Evolutionary conservation across 257 asterid genomes (phyloP).

Genomic region (Solanum appendiculatum): DNA sequence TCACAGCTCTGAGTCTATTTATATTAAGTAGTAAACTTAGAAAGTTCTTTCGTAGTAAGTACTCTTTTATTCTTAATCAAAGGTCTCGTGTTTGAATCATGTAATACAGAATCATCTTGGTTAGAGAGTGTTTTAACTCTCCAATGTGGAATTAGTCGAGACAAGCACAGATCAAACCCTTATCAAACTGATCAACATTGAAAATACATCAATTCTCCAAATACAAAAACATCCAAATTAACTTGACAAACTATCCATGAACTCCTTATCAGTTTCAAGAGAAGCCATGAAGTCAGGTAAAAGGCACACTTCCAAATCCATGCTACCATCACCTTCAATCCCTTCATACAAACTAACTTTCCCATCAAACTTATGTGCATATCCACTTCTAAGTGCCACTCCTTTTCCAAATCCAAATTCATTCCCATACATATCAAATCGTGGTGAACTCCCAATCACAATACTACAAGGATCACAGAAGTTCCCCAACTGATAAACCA

Average conservation of each 20-base stretch:
- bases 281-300: slow-evolving; percentile 9
- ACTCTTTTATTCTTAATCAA: background rate
- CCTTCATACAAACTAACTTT: slow-evolving; percentile 12
- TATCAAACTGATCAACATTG: background rate
- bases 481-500: background rate
- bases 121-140: background rate
- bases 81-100: no score
- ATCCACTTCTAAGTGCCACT: slow-evolving; percentile 21
- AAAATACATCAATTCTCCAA: background rate
- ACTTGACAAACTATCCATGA: background rate
- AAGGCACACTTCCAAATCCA: slow-evolving; percentile 25
- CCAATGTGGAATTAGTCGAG: background rate
- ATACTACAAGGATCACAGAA: slow-evolving; percentile 14
- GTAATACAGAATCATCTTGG: background rate
- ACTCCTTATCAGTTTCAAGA: slow-evolving; percentile 20
- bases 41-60: background rate
- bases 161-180: background rate
- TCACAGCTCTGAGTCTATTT: slow-evolving; percentile 4
- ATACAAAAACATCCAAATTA: background rate
- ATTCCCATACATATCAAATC: slow-evolving; percentile 20
- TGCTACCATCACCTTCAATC: slow-evolving; percentile 16
- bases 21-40: background rate
- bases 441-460: slow-evolving; percentile 17
- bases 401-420: slow-evolving; percentile 32
- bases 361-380: slow-evolving; percentile 20